These are phyloP conservation scores for Lactarius sp. DNA, from an alignment of 768 basidiomycete species.

Conservation along the genomic window DNA sequence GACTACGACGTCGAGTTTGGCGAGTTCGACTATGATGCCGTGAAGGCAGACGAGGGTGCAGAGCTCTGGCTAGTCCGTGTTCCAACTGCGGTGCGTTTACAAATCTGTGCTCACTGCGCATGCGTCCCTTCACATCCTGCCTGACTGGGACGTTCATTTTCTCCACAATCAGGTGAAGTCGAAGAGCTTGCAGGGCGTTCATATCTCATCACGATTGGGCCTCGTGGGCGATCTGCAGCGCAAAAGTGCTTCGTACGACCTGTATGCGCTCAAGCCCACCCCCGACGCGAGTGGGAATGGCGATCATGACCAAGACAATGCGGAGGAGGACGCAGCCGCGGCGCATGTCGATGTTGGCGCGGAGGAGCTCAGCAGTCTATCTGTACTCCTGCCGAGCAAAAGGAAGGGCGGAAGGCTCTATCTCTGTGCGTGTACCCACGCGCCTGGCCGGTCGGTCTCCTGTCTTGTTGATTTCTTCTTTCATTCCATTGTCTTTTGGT, in stretches of 20 bases:
- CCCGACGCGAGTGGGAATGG: not conserved
- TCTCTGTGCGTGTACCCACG: slow-evolving; percentile 15
- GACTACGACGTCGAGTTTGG: slow-evolving; percentile 22
- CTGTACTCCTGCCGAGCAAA: slow-evolving; percentile 22
- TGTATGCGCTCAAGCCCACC: slow-evolving; percentile 10
- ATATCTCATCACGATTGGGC: slow-evolving; percentile 6
- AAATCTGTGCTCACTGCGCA: not conserved
- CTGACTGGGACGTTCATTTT: not conserved
- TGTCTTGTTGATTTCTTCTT: too few species aligned
- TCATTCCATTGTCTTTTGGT: too few species aligned
- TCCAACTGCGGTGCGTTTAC: slow-evolving; percentile 14
- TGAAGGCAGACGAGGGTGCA: slow-evolving; percentile 18
- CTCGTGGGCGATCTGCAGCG: slow-evolving; percentile 17
- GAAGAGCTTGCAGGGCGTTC: slow-evolving; percentile 6
- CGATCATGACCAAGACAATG: not conserved
- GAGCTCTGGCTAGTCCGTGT: slow-evolving; percentile 27
- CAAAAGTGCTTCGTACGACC: slow-evolving; percentile 18
- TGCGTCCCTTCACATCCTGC: too few species aligned
- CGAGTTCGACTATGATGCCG: slow-evolving; percentile 24
- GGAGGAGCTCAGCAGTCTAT: slow-evolving; percentile 22
- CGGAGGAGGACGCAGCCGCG: not conserved
- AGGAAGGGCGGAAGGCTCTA: slow-evolving; percentile 21
- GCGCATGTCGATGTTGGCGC: not conserved
- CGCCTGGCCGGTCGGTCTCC: not conserved
- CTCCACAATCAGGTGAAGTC: slow-evolving; percentile 9